Base-by-base conservation (phyloP, 192 early-diverging fungal genomes). In the Coemansia erecta region DNA sequence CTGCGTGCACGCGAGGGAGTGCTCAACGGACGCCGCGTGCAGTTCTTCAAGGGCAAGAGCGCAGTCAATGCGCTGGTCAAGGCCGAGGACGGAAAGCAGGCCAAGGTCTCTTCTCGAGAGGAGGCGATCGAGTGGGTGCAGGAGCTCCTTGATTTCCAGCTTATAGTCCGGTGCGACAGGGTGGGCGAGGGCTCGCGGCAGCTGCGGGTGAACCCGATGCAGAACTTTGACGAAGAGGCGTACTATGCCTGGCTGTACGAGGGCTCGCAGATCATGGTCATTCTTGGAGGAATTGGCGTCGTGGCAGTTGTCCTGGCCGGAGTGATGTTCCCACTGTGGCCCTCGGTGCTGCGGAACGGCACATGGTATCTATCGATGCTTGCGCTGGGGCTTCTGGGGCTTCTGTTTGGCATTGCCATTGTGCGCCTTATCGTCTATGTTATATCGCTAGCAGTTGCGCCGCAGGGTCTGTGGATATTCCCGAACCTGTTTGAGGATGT, bases 241-340 rank as follows among this genome's bases (percentile, higher is more conserved):
- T 93, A 96, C 82, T 98, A 89, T 68, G 87, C 91, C 41, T 97
- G 92, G 94, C 71, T 94, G 5, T 97, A 94, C 70, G 91, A 96
- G 73, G 92, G 90, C 28, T 89, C 92, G n/a, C 91, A 90, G 81
- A 61, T 88, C 57, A 81, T 83, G 72, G 78, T 84, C 5, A 86
- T 88, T 47, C 76, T 96, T 53, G 87, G 92, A 46, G 94, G 91
- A 7, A 81, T 84, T 28, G 89, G 83, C 19, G 74, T 98, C 21
- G 76, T 98, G 40, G 72, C 82, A 4, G 76, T 92, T 13, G 87
- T 92, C 22, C 84, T 98, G 63, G 90, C 92, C 1, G 94, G 90
- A 56, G 97, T 98, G 56, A 87, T 98, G 86, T 98, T 98, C 84
- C 97, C 94, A 28, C 83, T 98, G 23, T 98, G 96, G 96, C 96